phyloP scores from a whole-genome alignment of 371 early-diverging fungal genomes.

The Mucor irregularis region DNA sequence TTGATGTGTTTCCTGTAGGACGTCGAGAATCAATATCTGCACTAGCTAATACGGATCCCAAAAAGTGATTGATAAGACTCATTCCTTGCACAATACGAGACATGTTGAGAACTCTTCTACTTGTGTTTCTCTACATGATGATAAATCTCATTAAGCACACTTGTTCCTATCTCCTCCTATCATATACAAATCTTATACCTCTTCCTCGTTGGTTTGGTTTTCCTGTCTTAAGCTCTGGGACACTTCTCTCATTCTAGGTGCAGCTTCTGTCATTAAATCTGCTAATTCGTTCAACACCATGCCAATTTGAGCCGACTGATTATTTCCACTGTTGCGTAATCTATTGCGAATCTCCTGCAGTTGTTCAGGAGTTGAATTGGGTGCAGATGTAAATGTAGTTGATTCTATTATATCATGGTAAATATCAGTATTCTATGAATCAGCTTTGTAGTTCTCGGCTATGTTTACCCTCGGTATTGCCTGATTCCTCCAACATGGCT shows the following conservation, averaged over 20 bases:
- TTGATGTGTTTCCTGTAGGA: conserved; percentile 2
- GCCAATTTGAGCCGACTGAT: conserved; percentile 43
- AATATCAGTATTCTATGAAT: no score
- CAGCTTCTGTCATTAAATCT: conserved; percentile 34
- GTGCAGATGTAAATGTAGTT: neutral
- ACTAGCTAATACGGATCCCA: conserved; percentile 47
- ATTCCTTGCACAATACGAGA: conserved; percentile 52
- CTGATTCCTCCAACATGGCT: conserved; percentile 34
- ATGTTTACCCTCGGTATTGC: conserved; percentile 2
- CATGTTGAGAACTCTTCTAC: conserved; percentile 19
- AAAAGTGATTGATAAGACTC: conserved; percentile 47
- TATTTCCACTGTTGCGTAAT: conserved; percentile 32
- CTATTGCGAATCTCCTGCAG: conserved; percentile 40
- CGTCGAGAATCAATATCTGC: conserved; percentile 37
- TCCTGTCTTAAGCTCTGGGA: conserved; percentile 31
- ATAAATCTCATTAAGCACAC: no score
- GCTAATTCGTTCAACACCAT: conserved; percentile 46
- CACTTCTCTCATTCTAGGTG: conserved; percentile 39
- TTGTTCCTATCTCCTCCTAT: no score
- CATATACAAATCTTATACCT: no score
- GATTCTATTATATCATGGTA: neutral
- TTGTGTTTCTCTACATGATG: conserved; percentile 10
- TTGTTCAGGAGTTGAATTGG: conserved; percentile 19
- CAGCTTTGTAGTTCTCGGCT: no score
- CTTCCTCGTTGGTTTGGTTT: conserved; percentile 19